These are phyloP conservation scores for Rhododendron ovatum DNA, from an alignment of 148 eudicot genomes.

Conservation along the genomic window DNA sequence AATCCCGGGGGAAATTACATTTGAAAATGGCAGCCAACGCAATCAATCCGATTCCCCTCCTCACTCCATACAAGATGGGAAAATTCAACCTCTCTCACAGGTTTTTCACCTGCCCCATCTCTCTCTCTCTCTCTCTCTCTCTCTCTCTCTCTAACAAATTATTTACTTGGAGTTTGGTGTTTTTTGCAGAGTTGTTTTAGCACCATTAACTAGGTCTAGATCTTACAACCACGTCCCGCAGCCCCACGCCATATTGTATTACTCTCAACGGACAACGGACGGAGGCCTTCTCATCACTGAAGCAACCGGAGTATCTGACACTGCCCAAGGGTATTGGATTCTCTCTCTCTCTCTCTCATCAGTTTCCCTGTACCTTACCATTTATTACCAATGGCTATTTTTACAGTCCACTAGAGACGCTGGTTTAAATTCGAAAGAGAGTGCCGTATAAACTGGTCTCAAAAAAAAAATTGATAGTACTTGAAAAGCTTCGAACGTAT, in stretches of 20 bases:
- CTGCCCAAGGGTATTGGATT: slow-evolving; percentile 19
- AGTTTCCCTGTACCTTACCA: neutral
- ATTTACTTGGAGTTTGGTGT: neutral
- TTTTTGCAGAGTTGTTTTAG: slow-evolving; percentile 19
- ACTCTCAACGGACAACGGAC: slow-evolving; percentile 25
- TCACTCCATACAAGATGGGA: slow-evolving; percentile 28
- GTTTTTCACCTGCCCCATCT: neutral
- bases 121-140: neutral
- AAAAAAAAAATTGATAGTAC: no score
- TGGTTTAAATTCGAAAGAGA: no score
- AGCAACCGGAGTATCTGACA: slow-evolving; percentile 24
- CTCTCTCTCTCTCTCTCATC: no score
- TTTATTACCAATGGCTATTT: no score
- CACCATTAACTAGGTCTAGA: slow-evolving; percentile 23
- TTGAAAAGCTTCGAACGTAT: no score
- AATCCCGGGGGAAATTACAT: neutral
- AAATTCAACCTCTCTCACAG: slow-evolving; percentile 26
- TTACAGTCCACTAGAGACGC: no score
- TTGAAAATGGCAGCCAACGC: slow-evolving; percentile 1
- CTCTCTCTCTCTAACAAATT: neutral
- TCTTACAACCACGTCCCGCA: slow-evolving; percentile 25
- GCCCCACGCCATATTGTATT: slow-evolving; percentile 26
- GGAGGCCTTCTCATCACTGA: slow-evolving; percentile 31
- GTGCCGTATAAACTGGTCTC: no score
- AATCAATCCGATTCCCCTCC: slow-evolving; percentile 15